Percentiles rank a stretch among this genome's conserved stretches.
These are phyloP conservation scores for Solanum chiquidenum DNA, from an alignment of 257 asterid genomes.

Conservation along the genomic window DNA sequence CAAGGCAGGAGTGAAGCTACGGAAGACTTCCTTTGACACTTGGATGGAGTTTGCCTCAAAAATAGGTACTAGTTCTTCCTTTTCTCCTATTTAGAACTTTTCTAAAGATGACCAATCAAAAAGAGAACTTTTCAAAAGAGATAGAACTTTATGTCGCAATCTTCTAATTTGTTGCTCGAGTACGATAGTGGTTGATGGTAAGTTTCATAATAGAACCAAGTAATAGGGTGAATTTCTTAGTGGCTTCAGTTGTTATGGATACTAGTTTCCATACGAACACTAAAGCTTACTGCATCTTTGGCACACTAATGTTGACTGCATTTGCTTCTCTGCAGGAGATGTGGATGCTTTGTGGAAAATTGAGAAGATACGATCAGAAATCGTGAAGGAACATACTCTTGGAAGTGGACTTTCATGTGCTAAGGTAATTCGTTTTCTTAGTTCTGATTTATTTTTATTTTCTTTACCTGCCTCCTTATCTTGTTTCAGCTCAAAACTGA, in stretches of 20 bases:
- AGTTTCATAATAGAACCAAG: neutral
- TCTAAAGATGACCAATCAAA: neutral
- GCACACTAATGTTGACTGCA: neutral
- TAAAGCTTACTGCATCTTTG: neutral
- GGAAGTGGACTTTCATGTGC: slow-evolving; percentile 89
- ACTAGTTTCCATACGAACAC: neutral
- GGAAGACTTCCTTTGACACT: slow-evolving; percentile 54
- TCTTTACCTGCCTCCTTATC: neutral
- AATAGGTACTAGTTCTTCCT: slow-evolving; percentile 35
- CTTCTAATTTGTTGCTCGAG: neutral
- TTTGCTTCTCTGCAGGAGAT: slow-evolving; percentile 45
- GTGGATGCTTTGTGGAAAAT: slow-evolving; percentile 72
- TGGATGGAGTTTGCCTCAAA: slow-evolving; percentile 92
- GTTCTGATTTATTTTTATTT: neutral
- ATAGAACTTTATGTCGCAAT: neutral
- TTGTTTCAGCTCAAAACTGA: neutral
- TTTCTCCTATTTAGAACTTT: slow-evolving; percentile 1
- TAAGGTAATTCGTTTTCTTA: slow-evolving; percentile 40
- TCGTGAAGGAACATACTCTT: slow-evolving; percentile 60
- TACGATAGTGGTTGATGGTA: neutral
- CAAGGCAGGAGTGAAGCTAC: slow-evolving; percentile 54
- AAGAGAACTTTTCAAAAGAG: slow-evolving; percentile 1
- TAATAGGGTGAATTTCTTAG: neutral
- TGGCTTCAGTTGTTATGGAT: neutral
- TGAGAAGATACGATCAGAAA: slow-evolving; percentile 67